phyloP scores from a whole-genome alignment of 768 basidiomycete genomes.

The Phlegmacium glaucopus region DNA sequence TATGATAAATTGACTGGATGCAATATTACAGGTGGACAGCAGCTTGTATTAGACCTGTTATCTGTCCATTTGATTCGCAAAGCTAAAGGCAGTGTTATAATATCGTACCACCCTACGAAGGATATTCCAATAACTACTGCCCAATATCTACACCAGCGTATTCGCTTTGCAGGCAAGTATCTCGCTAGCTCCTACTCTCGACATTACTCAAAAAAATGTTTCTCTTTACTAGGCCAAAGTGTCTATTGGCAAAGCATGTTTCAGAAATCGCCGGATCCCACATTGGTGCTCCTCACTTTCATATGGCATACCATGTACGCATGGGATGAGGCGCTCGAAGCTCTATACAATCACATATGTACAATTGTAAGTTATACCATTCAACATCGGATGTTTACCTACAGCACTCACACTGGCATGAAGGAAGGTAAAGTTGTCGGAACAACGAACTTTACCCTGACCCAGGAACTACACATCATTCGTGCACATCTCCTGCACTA shows the following conservation, averaged over 20 bases:
- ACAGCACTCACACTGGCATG: neutral
- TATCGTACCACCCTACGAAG: constrained; percentile 44
- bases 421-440: constrained; percentile 50
- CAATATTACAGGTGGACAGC: constrained; percentile 18
- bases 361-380: constrained; percentile 39
- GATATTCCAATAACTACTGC: constrained; percentile 39
- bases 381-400: neutral
- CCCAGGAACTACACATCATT: constrained; percentile 53
- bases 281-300: constrained; percentile 49
- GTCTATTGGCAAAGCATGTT: constrained; percentile 47
- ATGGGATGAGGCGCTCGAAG: constrained; percentile 59
- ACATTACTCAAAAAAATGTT: neutral
- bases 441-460: constrained; percentile 40
- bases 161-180: constrained; percentile 43
- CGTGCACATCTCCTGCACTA: constrained; percentile 62
- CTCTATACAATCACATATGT: constrained; percentile 48
- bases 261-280: constrained; percentile 45
- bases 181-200: neutral
- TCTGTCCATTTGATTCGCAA: constrained; percentile 49
- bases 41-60: constrained; percentile 44
- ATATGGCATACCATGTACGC: constrained; percentile 62
- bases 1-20: neutral
- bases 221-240: constrained; percentile 28
- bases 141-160: constrained; percentile 40
- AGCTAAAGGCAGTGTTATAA: constrained; percentile 41